Percentiles rank a stretch among this genome's conserved stretches.
Evolutionary conservation across 2,329 filamentous ascomycete genomes (phyloP).

Genomic region (Diaporthe longicolla): DNA sequence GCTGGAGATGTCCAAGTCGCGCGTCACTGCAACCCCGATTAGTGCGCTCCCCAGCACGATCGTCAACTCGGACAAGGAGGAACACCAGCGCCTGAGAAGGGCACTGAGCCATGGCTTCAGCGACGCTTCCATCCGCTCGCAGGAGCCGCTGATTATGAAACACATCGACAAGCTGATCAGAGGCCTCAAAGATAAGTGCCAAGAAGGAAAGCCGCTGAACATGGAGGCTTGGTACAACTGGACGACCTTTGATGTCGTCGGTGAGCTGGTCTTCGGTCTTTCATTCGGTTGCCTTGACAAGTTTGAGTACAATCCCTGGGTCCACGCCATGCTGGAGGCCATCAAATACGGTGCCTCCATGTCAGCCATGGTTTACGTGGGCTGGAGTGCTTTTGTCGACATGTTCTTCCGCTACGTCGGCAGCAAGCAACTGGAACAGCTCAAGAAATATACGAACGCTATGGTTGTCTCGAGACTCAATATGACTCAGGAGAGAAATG

Average conservation of each 20-base stretch:
- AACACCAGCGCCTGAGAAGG: constrained; percentile 35
- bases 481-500: constrained; percentile 10
- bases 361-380: constrained; percentile 6
- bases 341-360: constrained; percentile 32
- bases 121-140: constrained; percentile 35
- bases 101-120: constrained; percentile 38
- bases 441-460: neutral
- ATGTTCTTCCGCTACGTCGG: constrained; percentile 5
- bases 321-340: constrained; percentile 37
- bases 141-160: constrained; percentile 41
- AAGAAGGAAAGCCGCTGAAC: constrained; percentile 21
- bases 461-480: constrained; percentile 31
- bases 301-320: constrained; percentile 40
- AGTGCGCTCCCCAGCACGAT: neutral
- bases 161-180: constrained; percentile 36
- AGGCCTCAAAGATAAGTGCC: constrained; percentile 21
- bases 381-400: neutral
- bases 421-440: constrained; percentile 20
- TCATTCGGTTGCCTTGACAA: constrained; percentile 41
- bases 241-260: constrained; percentile 40
- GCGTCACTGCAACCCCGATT: neutral
- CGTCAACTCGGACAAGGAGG: constrained; percentile 26
- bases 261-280: constrained; percentile 40
- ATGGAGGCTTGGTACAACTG: constrained; percentile 41
- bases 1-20: constrained; percentile 30